Percentiles rank a stretch among this genome's conserved stretches.
phyloP scores from a whole-genome alignment of 768 basidiomycete genomes.

The Pulveroboletus frians region DNA sequence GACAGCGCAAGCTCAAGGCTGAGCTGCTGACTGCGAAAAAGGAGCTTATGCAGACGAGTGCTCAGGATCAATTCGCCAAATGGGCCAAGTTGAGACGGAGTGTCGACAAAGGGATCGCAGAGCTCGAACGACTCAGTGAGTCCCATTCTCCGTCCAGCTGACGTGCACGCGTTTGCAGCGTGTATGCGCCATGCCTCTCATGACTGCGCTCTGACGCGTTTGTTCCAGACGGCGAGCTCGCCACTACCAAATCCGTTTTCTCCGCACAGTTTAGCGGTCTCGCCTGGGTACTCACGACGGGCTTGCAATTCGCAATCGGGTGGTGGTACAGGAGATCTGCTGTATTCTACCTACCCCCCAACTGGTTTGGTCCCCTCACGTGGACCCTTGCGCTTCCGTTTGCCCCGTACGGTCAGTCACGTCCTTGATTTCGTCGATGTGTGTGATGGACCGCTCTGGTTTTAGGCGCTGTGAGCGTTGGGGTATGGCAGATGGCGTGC shows the following conservation, averaged over 20 bases:
- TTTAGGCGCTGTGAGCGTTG: conserved; percentile 86
- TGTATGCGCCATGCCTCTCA: neutral
- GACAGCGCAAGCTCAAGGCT: conserved; percentile 69
- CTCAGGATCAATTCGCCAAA: conserved; percentile 97
- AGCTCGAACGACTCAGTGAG: conserved; percentile 90
- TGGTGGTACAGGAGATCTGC: conserved; percentile 91
- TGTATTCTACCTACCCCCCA: conserved; percentile 87
- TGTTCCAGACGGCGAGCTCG: conserved; percentile 59
- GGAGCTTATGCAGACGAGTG: conserved; percentile 83
- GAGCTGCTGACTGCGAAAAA: conserved; percentile 77
- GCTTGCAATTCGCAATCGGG: conserved; percentile 75
- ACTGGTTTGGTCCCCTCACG: conserved; percentile 83
- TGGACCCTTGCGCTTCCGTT: conserved; percentile 92
- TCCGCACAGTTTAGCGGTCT: conserved; percentile 63
- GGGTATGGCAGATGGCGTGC: conserved; percentile 94
- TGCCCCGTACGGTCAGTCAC: conserved; percentile 72
- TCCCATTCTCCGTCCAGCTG: conserved; percentile 9
- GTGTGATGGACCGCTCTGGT: neutral
- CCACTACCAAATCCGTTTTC: conserved; percentile 57
- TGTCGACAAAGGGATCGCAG: conserved; percentile 86
- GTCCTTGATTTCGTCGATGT: neutral
- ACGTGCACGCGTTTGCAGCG: neutral
- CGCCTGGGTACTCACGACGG: conserved; percentile 85
- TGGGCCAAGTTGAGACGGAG: conserved; percentile 92
- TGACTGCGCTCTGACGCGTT: conserved; percentile 1